Evolutionary conservation across 2,329 filamentous ascomycete species (phyloP), one percentile per base, ranked within the genome.

Genomic region (Penicillium sp.): DNA sequence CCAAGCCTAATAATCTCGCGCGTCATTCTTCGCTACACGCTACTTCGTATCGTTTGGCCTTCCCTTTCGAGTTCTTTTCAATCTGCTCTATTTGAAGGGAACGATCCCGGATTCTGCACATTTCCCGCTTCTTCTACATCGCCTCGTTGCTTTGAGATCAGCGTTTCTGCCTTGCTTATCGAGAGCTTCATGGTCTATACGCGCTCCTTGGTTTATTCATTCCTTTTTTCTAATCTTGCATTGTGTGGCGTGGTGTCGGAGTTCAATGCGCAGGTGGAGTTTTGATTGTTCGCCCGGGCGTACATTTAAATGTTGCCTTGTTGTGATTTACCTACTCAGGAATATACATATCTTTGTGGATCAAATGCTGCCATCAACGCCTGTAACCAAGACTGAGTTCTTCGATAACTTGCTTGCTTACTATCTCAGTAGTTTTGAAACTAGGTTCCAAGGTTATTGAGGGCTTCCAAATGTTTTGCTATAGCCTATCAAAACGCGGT

Each of bases 1-100:
- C 14, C 55, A 63, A 40, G 51, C 58, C 22, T 65, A 38, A 63
- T 50, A 14, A 47, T 31, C 45, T 2, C 21, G 22, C 48, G 43
- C 34, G 21, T 44, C 54, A 47, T 32, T 43, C 16, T 43, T 31
- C 3, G 29, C 34, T 10, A 10, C 38, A 38, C 13, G 6, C 32
- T 31, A 11, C 7, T 10, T 21, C 18, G 5, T 27, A 8, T 27
- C 24, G 5, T 6, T 27, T 27, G 24, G 3, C 6, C 5, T 5
- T 32, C 7, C 2, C 29, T 22, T n/a, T 40, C 31, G 16, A 39
- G 29, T n/a, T n/a, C 32, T 42, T 4, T 27, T 14, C 34, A 27
- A 16, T 16, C 32, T 24, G 34, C 16, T 22, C 7, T 32, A 36
- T 46, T 51, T 7, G 18, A 52, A 8, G 24, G 34, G 40, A 34